Base-by-base conservation (phyloP, 177 flowering plant genomes). In the Vitis hybrid region DNA sequence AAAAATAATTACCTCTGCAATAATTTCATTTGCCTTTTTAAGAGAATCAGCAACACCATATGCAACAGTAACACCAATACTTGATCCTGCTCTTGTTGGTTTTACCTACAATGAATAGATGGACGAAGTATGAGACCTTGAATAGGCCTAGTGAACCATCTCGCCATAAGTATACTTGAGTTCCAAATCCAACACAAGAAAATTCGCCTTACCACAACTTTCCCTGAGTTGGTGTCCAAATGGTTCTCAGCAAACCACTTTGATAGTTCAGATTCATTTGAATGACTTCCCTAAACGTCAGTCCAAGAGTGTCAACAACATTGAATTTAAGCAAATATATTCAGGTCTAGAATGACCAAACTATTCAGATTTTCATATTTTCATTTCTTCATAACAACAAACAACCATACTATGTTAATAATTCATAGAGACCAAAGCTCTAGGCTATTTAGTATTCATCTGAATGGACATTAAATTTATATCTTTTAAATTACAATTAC, bases 1-100 rank as follows among this genome's bases (percentile, higher is more conserved):
- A 12, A 33, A 33, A 33, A 33, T 5, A 62, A 64, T 14, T 82
- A 89, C 95, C 93, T 86, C 87, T 48, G 80, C 73, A 70, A 93
- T 82, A 58, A 93, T 79, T 70, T 77, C 83, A 31, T 82, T 83
- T 29, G 92, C 93, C 73, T 90, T 93, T 62, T 33, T 59, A 50
- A 91, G 78, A 58, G 91, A 76, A 83, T 93, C 95, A 72, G 78
- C 75, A 66, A 89, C 85, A 57, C 97, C 98, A 82, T 93, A 90
- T 31, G 95, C 97, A 73, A 91, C 97, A 63, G 83, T 79, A 22
- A 91, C 98, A 71, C 95, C 97, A 69, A 93, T 91, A 79, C 98
- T 93, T 71, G 98, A 93, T 65, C 98, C 95, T 53, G 92, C 93
- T 79, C 89, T 83, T 56, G 93, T 78, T 69, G 97, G 97, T 78